Evolutionary conservation across 2,329 filamentous ascomycete species (phyloP).

Genomic region (Bipolaris oryzae): DNA sequence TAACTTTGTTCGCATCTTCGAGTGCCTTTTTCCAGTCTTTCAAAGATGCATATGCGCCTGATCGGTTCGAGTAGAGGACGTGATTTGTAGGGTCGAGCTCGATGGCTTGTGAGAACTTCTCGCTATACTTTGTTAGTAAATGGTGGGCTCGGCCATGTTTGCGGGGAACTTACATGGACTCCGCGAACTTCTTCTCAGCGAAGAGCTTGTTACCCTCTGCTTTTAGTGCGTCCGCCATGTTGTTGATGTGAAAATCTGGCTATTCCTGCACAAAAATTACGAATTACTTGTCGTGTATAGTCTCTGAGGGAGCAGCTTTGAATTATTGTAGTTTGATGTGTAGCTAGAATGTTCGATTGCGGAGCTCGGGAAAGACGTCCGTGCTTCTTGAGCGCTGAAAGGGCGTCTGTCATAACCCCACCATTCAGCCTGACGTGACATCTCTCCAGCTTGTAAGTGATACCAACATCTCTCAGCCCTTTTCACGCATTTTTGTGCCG

Average conservation of each 20-base stretch:
- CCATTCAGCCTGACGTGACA: constrained; percentile 11
- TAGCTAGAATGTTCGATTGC: constrained; percentile 48
- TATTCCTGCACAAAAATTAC: constrained; percentile 6
- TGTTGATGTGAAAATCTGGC: constrained; percentile 21
- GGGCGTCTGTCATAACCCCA: constrained; percentile 28
- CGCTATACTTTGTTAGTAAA: constrained; percentile 59
- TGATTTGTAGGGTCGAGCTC: constrained; percentile 87
- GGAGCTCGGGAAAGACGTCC: constrained; percentile 19
- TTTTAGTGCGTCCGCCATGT: constrained; percentile 83
- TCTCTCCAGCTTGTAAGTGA: constrained; percentile 13
- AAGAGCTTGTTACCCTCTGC: constrained; percentile 99
- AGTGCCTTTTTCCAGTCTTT: constrained; percentile 85
- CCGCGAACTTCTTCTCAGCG: constrained; percentile 93
- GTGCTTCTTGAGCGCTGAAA: constrained; percentile 35
- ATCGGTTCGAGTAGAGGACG: constrained; percentile 97
- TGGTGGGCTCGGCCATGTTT: constrained; percentile 11
- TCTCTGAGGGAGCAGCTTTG: constrained; percentile 34
- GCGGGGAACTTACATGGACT: constrained; percentile 78
- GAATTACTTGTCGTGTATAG: constrained; percentile 20
- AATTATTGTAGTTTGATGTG: constrained; percentile 43
- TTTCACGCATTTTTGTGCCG: not conserved
- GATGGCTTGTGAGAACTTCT: constrained; percentile 94
- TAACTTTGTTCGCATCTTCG: constrained; percentile 90
- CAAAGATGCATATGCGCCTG: constrained; percentile 84
- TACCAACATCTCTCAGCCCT: constrained; percentile 10